phyloP scores from a whole-genome alignment of 345 rosid species.

The Pelargonium nanum region DNA sequence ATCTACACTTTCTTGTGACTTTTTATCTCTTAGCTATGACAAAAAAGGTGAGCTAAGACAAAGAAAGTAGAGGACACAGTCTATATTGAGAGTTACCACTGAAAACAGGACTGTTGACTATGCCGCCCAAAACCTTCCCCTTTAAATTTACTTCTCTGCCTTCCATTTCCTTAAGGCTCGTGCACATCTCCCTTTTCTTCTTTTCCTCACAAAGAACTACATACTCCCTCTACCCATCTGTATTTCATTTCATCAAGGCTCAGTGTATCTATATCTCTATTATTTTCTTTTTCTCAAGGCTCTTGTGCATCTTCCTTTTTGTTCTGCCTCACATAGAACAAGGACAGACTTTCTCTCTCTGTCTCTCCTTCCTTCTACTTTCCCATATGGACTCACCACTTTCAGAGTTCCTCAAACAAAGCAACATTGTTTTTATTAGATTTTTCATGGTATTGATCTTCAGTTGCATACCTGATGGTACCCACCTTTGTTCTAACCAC shows the following conservation, averaged over 20 bases:
- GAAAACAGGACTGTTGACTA: constrained; percentile 20
- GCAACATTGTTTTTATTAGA: constrained; percentile 29
- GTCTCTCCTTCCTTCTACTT: neutral
- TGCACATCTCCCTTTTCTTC: constrained; percentile 24
- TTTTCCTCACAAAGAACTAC: constrained; percentile 15
- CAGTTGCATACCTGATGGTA: constrained; percentile 41
- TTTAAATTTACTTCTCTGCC: constrained; percentile 53
- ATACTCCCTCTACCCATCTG: neutral
- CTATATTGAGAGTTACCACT: constrained; percentile 10
- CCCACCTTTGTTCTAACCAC: constrained; percentile 35
- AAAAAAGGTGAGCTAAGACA: constrained; percentile 18
- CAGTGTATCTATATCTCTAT: neutral
- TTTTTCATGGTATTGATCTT: constrained; percentile 46
- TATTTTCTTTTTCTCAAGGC: neutral
- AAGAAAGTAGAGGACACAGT: neutral
- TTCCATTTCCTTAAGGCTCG: constrained; percentile 25
- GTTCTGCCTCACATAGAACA: neutral
- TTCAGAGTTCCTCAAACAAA: constrained; percentile 31
- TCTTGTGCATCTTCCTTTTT: neutral
- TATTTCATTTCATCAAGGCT: neutral
- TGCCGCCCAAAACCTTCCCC: constrained; percentile 49
- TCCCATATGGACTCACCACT: constrained; percentile 38
- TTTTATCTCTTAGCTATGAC: constrained; percentile 4
- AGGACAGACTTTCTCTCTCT: neutral
- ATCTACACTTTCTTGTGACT: neutral